Evolutionary conservation across 768 basidiomycete genomes (phyloP), one percentile per base, ranked within the genome.

Genomic region (Boletellus ananiceps): DNA sequence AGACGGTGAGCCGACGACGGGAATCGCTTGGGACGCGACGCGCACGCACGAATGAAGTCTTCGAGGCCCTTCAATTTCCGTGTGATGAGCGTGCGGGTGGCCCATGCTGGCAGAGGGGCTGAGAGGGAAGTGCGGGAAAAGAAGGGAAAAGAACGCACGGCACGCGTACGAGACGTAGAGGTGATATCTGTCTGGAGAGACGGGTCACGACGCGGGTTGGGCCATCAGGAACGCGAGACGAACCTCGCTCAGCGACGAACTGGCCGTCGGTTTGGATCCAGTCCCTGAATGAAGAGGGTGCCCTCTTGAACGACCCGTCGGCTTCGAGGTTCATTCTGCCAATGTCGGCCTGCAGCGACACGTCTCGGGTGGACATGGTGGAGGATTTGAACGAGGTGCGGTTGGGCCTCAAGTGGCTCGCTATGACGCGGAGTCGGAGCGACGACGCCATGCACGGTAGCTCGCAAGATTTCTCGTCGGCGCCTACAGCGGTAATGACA

Each of bases 51-150:
- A 51, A 99, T 81, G 52, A 89, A 71, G 21, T 85, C 76, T 55
- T 98, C 88, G 19, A 99, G 75, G 2, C 94, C 93, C 67, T 99
- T 99, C 59, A 98, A 77, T 69, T 92, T 84, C 56, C 94, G 79
- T 4, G 86, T 75, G 58, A 98, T 96, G 54, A 96, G 73, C 4
- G 93, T 81, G 56, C 95, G 79, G 21, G 92, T 91, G 0, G 95
- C 95, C 95, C 94, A 98, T 8, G 95, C 87, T 89, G 40, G 29
- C 11, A 35, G 39, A 9, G 9, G 19, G 39, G 23, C 23, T 16
- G 12, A 19, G 25, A 23, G 33, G 5, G 27, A 2, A 11, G 11
- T 3, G 12, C 0, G 2, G 14, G 11, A 21, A 5, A 27, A 29
- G 5, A 14, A 21, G 18, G 8, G 8, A 11, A 16, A 1, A 3